Conservation (phyloP, 257 asterid species). For the Nicotiana paniculata region DNA sequence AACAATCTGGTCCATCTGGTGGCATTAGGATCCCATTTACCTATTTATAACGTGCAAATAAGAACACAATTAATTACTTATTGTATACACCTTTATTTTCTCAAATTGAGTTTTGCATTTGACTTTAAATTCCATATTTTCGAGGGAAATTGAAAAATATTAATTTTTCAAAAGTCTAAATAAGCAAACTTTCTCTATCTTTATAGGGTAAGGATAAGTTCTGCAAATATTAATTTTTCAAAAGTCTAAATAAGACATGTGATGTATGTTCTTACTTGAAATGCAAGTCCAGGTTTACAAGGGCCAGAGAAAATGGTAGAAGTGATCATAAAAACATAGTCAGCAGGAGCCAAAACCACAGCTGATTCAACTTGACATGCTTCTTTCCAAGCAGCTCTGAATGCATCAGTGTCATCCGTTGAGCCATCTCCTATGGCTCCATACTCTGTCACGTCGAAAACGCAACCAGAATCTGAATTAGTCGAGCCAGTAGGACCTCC, state of each 20-base stretch:
- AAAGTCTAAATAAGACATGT: no score
- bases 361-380: slow-evolving; percentile 73
- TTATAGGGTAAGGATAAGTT: no score
- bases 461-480: slow-evolving; percentile 25
- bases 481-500: slow-evolving; percentile 9
- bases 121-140: no score
- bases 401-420: slow-evolving; percentile 81
- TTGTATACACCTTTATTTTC: no score
- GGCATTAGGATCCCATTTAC: slow-evolving; percentile 84
- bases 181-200: no score
- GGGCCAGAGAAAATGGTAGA: slow-evolving; percentile 94
- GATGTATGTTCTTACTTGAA: slow-evolving; percentile 40
- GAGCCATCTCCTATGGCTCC: slow-evolving; percentile 86
- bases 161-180: no score
- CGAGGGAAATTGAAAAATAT: no score
- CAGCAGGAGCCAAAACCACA: slow-evolving; percentile 51
- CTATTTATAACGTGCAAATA: slow-evolving; percentile 17
- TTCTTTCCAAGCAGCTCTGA: slow-evolving; percentile 74
- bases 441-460: slow-evolving; percentile 53
- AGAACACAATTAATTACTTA: background rate
- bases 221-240: no score
- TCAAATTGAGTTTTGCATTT: no score
- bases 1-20: slow-evolving; percentile 90
- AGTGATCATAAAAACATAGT: slow-evolving; percentile 46
- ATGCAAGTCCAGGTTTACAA: slow-evolving; percentile 71